These are phyloP conservation scores for Mycena vulgaris DNA, from an alignment of 768 basidiomycete genomes.

Conservation along the genomic window DNA sequence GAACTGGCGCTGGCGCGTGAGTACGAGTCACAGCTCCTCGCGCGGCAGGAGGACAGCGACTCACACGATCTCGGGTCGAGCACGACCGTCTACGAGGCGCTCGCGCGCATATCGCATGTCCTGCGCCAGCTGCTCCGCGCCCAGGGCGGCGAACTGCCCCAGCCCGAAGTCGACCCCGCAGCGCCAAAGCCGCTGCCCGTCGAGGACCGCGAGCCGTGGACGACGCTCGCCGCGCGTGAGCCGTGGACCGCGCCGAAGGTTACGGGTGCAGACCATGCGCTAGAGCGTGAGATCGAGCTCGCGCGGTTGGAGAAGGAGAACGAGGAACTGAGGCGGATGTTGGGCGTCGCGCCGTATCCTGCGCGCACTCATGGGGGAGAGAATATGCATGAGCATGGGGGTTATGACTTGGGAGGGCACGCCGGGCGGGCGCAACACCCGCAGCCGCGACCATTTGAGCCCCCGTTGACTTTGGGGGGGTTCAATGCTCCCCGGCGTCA, in stretches of 20 bases:
- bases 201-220: conserved; percentile 61
- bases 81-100: conserved; percentile 76
- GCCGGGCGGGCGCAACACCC: conserved; percentile 23
- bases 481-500: conserved; percentile 24
- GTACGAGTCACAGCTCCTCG: conserved; percentile 89
- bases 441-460: conserved; percentile 31
- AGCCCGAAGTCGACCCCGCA: conserved; percentile 30
- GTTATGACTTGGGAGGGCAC: conserved; percentile 5
- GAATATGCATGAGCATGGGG: conserved; percentile 17
- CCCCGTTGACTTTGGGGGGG: conserved; percentile 25
- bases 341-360: conserved; percentile 61
- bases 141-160: conserved; percentile 75
- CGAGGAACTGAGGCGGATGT: conserved; percentile 79
- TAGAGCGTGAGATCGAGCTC: conserved; percentile 94
- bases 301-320: conserved; percentile 92
- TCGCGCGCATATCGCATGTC: conserved; percentile 78
- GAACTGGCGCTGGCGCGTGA: conserved; percentile 92
- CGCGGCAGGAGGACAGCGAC: conserved; percentile 79
- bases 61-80: conserved; percentile 70
- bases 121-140: conserved; percentile 81
- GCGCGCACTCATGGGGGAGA: conserved; percentile 2
- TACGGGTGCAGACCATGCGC: conserved; percentile 75
- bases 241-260: conserved; percentile 56
- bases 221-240: conserved; percentile 46
- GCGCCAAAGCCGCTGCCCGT: conserved; percentile 43